These are phyloP conservation scores for Lentinula sp. DNA, from an alignment of 768 basidiomycete genomes.

Conservation along the genomic window DNA sequence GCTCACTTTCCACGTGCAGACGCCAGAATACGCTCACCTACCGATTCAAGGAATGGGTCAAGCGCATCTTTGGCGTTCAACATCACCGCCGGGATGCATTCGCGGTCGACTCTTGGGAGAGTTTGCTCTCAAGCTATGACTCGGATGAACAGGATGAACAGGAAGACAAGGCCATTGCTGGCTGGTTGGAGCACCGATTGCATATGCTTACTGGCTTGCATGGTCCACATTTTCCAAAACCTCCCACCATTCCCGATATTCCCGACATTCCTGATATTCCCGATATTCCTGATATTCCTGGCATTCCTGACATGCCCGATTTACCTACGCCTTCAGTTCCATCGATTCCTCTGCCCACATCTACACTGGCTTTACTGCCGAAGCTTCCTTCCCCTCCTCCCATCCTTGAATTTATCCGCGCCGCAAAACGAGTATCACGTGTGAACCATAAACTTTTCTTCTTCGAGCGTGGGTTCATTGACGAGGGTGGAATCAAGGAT, in stretches of 20 bases:
- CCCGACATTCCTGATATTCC: neutral
- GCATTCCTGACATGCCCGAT: neutral
- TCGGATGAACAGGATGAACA: slow-evolving; percentile 13
- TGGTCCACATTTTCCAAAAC: neutral
- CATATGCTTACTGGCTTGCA: neutral
- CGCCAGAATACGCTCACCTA: slow-evolving; percentile 14
- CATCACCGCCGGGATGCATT: slow-evolving; percentile 12
- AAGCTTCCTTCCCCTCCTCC: slow-evolving; percentile 11
- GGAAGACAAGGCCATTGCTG: neutral
- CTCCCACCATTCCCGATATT: neutral
- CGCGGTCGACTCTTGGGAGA: slow-evolving; percentile 23
- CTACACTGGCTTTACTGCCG: slow-evolving; percentile 15
- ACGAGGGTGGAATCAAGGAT: slow-evolving; percentile 67
- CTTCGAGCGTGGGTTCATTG: slow-evolving; percentile 81
- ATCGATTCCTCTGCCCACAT: slow-evolving; percentile 2
- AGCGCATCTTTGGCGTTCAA: slow-evolving; percentile 30
- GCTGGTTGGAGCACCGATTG: neutral
- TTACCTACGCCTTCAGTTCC: slow-evolving; percentile 6
- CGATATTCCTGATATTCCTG: neutral
- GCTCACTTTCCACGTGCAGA: slow-evolving; percentile 12
- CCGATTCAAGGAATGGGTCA: slow-evolving; percentile 27
- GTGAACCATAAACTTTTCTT: slow-evolving; percentile 61
- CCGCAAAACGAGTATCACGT: slow-evolving; percentile 48
- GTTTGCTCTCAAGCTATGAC: slow-evolving; percentile 20
- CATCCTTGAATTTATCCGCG: slow-evolving; percentile 43